Evolutionary conservation across 139 green algal genomes (phyloP), one percentile per base, ranked within the genome.

Genomic region (Coelastrella sp.): DNA sequence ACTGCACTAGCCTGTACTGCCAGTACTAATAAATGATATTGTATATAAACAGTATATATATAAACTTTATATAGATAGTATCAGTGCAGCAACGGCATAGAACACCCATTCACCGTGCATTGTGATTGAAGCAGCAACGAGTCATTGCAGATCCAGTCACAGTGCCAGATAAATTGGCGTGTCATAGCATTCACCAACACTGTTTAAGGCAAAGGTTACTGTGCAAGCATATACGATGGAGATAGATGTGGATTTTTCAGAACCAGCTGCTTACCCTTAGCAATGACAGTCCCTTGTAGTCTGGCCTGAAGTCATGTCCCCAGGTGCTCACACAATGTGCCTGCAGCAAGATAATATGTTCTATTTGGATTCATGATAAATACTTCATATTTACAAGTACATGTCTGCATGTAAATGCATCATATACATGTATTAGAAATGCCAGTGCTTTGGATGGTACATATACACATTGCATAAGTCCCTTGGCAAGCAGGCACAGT

Each of bases 251-350:
- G 8, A 67, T 32, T 67, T 34, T 67, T 30, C 21, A 43, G 1
- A 73, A 35, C 64, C 0, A 35, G 5, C 19, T 9, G 6, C 69
- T 57, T 53, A 84, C 77, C 77, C n/a, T 5, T 3, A 75, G 19
- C 6, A 89, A 50, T 5, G 75, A 69, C 9, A 98, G 90, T 7
- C 89, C 76, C 62, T 94, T 95, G 93, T 98, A 99, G 85, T 95
- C 93, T 21, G 90, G 89, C 51, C 96, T 81, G 89, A 99, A 99
- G 89, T 99, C 95, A 73, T 98, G 95, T 0, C 96, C 97, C 97
- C 97, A 99, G 32, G 94, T 89, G 21, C 86, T 95, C 21, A 99
- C 96, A 88, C 97, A 99, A 87, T 99, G 97, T 19, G 96, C 96
- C 92, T 93, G 67, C 6, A 60, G 4, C 2, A 0, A 3, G 7